These are phyloP conservation scores for Letharia columbiana DNA, from an alignment of 495 filamentous ascomycete genomes.

Conservation along the genomic window DNA sequence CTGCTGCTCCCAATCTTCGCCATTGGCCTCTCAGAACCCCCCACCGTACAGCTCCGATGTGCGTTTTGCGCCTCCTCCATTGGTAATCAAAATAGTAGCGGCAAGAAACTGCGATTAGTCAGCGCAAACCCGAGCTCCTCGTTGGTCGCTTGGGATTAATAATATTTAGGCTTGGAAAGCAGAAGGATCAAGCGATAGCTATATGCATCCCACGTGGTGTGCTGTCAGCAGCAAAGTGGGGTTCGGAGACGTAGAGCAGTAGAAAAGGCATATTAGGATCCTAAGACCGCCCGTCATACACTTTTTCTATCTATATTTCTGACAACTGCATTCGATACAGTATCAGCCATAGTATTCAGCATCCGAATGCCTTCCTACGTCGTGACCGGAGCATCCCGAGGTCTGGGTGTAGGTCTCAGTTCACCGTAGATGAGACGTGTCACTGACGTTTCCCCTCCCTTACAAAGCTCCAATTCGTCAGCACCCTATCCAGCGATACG, in stretches of 20 bases:
- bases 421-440: neutral
- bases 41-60: too few relatives aligned
- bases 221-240: neutral
- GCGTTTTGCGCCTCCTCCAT: too few relatives aligned
- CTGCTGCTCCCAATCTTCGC: too few relatives aligned
- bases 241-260: neutral
- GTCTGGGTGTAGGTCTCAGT: slow-evolving; percentile 36
- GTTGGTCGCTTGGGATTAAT: neutral
- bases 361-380: slow-evolving; percentile 31
- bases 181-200: too few relatives aligned
- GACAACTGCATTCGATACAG: neutral
- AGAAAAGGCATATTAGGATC: neutral
- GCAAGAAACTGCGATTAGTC: slow-evolving; percentile 1
- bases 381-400: slow-evolving; percentile 34
- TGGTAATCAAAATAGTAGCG: neutral
- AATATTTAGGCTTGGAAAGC: neutral
- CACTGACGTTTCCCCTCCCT: neutral
- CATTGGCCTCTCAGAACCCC: too few relatives aligned
- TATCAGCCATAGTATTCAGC: neutral
- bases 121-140: neutral
- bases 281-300: neutral
- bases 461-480: slow-evolving; percentile 14
- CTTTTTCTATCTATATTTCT: neutral
- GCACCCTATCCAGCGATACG: slow-evolving; percentile 25
- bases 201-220: neutral